phyloP scores from a whole-genome alignment of 2,329 filamentous ascomycete genomes.

The Sarocladium kiliense region DNA sequence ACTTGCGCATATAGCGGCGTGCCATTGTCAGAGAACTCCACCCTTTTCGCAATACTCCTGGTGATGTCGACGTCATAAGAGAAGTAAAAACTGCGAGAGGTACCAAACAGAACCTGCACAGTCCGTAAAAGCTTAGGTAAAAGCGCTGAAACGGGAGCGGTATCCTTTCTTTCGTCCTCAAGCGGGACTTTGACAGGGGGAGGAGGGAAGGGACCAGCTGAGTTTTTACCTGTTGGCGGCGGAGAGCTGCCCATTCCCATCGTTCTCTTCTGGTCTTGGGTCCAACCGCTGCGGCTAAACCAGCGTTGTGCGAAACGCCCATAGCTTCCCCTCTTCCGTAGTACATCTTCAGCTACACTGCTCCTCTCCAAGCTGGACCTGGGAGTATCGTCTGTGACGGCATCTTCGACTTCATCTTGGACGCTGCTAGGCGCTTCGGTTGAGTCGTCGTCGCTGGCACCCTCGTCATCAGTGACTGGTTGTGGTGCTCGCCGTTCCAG shows the following conservation, averaged over 20 bases:
- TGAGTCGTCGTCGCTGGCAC: conserved; percentile 40
- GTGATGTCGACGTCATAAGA: conserved; percentile 95
- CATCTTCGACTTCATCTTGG: conserved; percentile 41
- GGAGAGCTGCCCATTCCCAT: conserved; percentile 58
- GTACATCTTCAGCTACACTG: conserved; percentile 84
- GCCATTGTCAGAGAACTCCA: conserved; percentile 16
- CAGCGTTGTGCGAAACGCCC: conserved; percentile 85
- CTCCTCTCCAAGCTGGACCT: conserved; percentile 35
- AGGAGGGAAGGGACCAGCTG: conserved; percentile 13
- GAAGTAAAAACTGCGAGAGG: conserved; percentile 85
- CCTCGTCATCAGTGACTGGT: conserved; percentile 27
- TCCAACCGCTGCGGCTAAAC: conserved; percentile 85
- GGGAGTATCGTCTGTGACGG: conserved; percentile 26
- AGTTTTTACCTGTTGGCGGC: conserved; percentile 15
- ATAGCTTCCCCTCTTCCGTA: conserved; percentile 75
- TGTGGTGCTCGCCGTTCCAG: conserved; percentile 17
- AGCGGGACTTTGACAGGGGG: conserved; percentile 27
- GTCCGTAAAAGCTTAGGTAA: conserved; percentile 82
- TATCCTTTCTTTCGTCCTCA: conserved; percentile 30
- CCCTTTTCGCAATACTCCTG: conserved; percentile 44
- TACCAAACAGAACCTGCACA: conserved; percentile 76
- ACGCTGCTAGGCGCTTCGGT: conserved; percentile 26
- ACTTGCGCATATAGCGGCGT: conserved; percentile 64
- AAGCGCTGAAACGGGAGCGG: conserved; percentile 39
- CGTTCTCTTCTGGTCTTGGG: conserved; percentile 61